Percentiles rank a stretch among this genome's conserved stretches.
Evolutionary conservation across 2,329 filamentous ascomycete species (phyloP).

Genomic region (Neopestalotiopsis sp.): DNA sequence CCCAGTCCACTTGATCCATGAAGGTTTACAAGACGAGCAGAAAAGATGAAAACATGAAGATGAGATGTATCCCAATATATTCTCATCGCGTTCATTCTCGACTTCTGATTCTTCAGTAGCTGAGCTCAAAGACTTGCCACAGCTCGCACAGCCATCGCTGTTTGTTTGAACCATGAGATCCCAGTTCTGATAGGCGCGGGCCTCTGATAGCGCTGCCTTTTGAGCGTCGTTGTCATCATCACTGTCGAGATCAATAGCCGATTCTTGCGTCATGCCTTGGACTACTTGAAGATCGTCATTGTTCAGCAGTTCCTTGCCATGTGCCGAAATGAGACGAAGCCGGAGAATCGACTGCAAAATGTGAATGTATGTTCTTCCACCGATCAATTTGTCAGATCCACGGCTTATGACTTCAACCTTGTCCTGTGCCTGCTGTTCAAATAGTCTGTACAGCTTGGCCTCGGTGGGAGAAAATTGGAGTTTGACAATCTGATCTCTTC

Average conservation of each 20-base stretch:
- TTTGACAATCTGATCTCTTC: slow-evolving; percentile 73
- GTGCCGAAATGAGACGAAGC: slow-evolving; percentile 87
- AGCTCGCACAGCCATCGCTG: slow-evolving; percentile 74
- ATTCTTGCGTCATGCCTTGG: slow-evolving; percentile 80
- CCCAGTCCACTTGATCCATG: slow-evolving; percentile 61
- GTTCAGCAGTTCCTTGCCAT: slow-evolving; percentile 88
- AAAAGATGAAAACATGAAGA: slow-evolving; percentile 81
- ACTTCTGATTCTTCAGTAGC: slow-evolving; percentile 58
- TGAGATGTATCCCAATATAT: slow-evolving; percentile 79
- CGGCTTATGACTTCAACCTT: slow-evolving; percentile 77
- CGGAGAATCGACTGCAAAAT: slow-evolving; percentile 91
- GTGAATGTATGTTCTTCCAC: slow-evolving; percentile 89
- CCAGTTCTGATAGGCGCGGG: slow-evolving; percentile 85
- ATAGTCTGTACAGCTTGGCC: slow-evolving; percentile 79
- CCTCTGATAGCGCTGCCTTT: slow-evolving; percentile 63
- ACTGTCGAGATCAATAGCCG: slow-evolving; percentile 88
- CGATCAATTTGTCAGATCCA: slow-evolving; percentile 67
- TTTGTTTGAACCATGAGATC: slow-evolving; percentile 83
- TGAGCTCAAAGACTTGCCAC: slow-evolving; percentile 66
- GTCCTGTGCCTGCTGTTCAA: slow-evolving; percentile 79
- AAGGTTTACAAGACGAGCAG: slow-evolving; percentile 74
- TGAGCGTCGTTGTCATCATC: slow-evolving; percentile 65
- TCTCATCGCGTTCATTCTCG: slow-evolving; percentile 63
- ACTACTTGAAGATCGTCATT: slow-evolving; percentile 81
- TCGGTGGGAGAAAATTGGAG: slow-evolving; percentile 81